A percentile compares a stretch with the other conserved stretches of the same genome.
Evolutionary conservation across 768 basidiomycete genomes (phyloP).

Genomic region (Termitomyces sp.): DNA sequence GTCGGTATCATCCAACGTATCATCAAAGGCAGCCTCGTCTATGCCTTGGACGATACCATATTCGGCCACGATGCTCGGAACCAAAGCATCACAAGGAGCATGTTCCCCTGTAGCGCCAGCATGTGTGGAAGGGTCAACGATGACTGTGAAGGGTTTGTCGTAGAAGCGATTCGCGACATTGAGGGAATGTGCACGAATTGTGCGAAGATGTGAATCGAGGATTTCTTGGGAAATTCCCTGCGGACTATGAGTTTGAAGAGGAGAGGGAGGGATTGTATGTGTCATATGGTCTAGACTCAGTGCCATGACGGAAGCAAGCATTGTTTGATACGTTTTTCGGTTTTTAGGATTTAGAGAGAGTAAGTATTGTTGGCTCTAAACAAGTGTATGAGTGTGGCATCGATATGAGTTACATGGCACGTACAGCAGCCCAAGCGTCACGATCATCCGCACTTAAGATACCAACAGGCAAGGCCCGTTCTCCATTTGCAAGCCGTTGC

Average conservation of each 20-base stretch:
- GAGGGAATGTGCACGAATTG: conserved; percentile 56
- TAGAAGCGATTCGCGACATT: conserved; percentile 80
- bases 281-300: conserved; percentile 80
- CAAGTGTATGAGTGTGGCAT: neutral
- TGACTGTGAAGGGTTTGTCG: conserved; percentile 81
- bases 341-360: conserved; percentile 66
- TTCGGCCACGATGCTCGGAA: conserved; percentile 83
- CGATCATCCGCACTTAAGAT: conserved; percentile 76
- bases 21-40: conserved; percentile 40
- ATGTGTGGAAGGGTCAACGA: conserved; percentile 80
- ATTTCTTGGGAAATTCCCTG: conserved; percentile 29
- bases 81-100: conserved; percentile 83
- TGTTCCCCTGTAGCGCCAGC: conserved; percentile 90
- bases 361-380: conserved; percentile 68
- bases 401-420: conserved; percentile 12
- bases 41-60: conserved; percentile 72
- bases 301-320: conserved; percentile 73
- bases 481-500: conserved; percentile 42
- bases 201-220: conserved; percentile 72
- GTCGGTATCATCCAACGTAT: conserved; percentile 6
- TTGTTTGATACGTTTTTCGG: conserved; percentile 47
- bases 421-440: conserved; percentile 76
- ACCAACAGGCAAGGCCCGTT: conserved; percentile 58
- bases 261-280: conserved; percentile 29
- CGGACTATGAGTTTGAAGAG: conserved; percentile 18